A percentile compares a stretch with the other conserved stretches of the same genome.
These are phyloP conservation scores for Citrus maxima DNA, from an alignment of 345 rosid genomes.

Conservation along the genomic window DNA sequence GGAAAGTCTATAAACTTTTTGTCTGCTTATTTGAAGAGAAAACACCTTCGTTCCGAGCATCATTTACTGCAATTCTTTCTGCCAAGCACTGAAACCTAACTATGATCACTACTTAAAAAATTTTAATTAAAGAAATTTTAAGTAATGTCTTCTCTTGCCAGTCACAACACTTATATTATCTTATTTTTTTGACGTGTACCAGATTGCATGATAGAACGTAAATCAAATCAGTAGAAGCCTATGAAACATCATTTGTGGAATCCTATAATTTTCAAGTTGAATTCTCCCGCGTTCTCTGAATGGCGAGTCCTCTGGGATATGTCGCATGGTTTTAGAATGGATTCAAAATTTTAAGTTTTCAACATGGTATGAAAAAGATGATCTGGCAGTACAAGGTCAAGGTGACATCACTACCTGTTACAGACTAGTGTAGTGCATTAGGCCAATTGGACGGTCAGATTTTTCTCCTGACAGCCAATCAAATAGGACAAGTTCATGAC, in stretches of 20 bases:
- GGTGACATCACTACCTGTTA: not conserved
- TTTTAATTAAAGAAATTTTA: too few species aligned
- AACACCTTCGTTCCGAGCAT: not conserved
- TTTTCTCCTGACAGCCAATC: not conserved
- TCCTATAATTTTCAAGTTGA: too few species aligned
- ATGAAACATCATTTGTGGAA: too few species aligned
- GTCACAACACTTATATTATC: not conserved
- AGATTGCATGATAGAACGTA: too few species aligned
- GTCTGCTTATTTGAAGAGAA: not conserved
- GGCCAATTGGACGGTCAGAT: constrained; percentile 23
- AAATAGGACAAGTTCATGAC: constrained; percentile 27
- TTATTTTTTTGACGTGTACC: too few species aligned
- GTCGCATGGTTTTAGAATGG: too few species aligned
- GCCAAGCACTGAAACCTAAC: not conserved
- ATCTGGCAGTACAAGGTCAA: not conserved
- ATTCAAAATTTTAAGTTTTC: too few species aligned
- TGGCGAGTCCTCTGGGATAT: too few species aligned
- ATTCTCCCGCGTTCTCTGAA: too few species aligned
- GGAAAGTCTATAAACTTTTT: not conserved
- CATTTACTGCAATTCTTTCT: not conserved
- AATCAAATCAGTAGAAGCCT: too few species aligned
- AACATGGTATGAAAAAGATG: not conserved
- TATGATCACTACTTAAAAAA: not conserved
- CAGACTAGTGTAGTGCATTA: not conserved
- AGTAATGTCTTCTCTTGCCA: not conserved